Evolutionary conservation across 2,329 filamentous ascomycete species (phyloP).

Genomic region (Diaporthe capsici): DNA sequence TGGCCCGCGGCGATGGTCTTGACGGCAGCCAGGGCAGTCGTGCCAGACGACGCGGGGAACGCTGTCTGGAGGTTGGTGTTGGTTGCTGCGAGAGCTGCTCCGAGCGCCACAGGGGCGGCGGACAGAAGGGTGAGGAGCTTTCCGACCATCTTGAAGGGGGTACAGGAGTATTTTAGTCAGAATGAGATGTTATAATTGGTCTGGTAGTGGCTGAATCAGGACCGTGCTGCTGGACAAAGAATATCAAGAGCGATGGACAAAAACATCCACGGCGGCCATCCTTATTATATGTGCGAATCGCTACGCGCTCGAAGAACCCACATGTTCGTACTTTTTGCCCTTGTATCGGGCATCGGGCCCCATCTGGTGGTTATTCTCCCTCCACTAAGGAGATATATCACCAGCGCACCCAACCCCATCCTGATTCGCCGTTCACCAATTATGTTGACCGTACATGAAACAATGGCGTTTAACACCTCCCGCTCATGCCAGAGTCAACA

Average conservation of each 20-base stretch:
- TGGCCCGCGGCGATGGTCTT: slow-evolving; percentile 42
- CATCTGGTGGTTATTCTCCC: not conserved
- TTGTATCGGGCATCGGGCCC: not conserved
- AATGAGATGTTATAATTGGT: not conserved
- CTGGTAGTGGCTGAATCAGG: not conserved
- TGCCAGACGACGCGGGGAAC: slow-evolving; percentile 56
- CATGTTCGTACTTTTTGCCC: not conserved
- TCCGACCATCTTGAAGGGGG: slow-evolving; percentile 11
- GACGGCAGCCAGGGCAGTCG: slow-evolving; percentile 54
- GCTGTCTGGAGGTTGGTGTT: slow-evolving; percentile 38
- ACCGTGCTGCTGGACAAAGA: not conserved
- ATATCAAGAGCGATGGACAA: not conserved
- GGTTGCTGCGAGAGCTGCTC: slow-evolving; percentile 24
- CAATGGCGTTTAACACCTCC: not conserved
- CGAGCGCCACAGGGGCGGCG: slow-evolving; percentile 14
- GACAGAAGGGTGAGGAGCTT: slow-evolving; percentile 14
- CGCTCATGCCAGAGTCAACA: not conserved
- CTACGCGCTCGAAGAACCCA: not conserved
- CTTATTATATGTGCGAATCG: slow-evolving; percentile 11
- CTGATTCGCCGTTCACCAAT: not conserved
- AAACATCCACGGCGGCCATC: not conserved
- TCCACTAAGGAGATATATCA: slow-evolving; percentile 1
- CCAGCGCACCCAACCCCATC: not conserved
- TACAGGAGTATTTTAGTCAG: not conserved
- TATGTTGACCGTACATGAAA: slow-evolving; percentile 29